Evolutionary conservation across 306 rosid genomes (phyloP).

Genomic region (Purshia tridentata): DNA sequence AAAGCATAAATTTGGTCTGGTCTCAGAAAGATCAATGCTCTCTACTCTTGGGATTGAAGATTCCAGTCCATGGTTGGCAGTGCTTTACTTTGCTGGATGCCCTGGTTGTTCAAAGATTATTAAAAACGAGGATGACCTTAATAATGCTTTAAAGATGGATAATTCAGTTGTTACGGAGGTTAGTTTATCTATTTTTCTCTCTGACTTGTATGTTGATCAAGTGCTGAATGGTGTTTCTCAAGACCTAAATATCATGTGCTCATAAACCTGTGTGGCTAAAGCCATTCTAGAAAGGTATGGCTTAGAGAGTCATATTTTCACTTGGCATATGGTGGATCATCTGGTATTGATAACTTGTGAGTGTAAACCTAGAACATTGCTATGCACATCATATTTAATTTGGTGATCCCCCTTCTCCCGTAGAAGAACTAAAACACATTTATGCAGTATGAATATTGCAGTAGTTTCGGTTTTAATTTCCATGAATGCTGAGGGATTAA

Average conservation of each 20-base stretch:
- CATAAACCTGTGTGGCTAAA: too few species aligned
- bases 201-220: background rate
- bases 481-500: background rate
- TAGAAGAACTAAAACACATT: too few species aligned
- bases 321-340: too few species aligned
- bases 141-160: constrained; percentile 44
- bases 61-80: constrained; percentile 74
- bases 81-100: constrained; percentile 61
- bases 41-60: constrained; percentile 71
- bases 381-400: too few species aligned
- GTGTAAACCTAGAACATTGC: too few species aligned
- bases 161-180: constrained; percentile 70
- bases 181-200: constrained; percentile 13
- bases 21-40: constrained; percentile 70
- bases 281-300: too few species aligned
- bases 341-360: too few species aligned
- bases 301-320: too few species aligned
- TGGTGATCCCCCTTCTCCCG: too few species aligned
- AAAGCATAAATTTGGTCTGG: constrained; percentile 65
- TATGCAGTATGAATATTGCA: background rate
- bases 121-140: constrained; percentile 67
- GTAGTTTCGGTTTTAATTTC: background rate
- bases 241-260: too few species aligned
- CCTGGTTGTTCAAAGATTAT: constrained; percentile 67
- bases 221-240: too few species aligned